A percentile compares a stretch with the other conserved stretches of the same genome.
Evolutionary conservation across 208 protist genomes (phyloP).

Genomic region (Acanthamoeba rhysodes): DNA sequence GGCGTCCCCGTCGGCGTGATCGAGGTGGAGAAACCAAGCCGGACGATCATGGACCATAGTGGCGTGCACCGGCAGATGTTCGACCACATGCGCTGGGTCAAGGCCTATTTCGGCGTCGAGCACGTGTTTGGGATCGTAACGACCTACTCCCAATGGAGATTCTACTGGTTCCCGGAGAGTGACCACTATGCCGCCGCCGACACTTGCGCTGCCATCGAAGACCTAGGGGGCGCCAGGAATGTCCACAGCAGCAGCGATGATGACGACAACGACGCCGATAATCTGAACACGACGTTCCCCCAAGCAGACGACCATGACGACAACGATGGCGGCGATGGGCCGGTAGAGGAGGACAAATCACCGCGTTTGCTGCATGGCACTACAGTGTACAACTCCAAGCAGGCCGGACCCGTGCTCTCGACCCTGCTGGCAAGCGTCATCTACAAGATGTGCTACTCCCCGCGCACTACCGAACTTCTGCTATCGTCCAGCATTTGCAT

Average conservation of each 20-base stretch:
- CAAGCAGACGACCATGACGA: background rate
- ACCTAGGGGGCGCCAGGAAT: background rate
- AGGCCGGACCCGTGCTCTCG: background rate
- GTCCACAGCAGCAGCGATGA: too few relatives aligned
- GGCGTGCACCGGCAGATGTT: constrained; percentile 13
- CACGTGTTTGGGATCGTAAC: constrained; percentile 35
- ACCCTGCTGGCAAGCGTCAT: background rate
- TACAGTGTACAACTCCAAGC: background rate
- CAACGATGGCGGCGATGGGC: background rate
- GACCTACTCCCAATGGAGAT: background rate
- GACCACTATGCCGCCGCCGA: background rate
- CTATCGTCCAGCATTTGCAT: background rate
- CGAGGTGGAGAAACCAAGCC: constrained; percentile 19
- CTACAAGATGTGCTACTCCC: background rate
- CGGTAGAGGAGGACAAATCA: background rate
- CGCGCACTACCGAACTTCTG: background rate
- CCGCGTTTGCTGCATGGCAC: background rate
- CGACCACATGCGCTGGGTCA: constrained; percentile 6
- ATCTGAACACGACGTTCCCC: background rate
- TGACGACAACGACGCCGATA: background rate
- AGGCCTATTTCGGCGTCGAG: background rate
- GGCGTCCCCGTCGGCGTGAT: background rate
- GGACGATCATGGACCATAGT: background rate
- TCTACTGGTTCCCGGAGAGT: constrained; percentile 20
- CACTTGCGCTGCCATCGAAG: background rate